phyloP scores from a whole-genome alignment of 306 rosid species.

The Pyrus pyrifolia region DNA sequence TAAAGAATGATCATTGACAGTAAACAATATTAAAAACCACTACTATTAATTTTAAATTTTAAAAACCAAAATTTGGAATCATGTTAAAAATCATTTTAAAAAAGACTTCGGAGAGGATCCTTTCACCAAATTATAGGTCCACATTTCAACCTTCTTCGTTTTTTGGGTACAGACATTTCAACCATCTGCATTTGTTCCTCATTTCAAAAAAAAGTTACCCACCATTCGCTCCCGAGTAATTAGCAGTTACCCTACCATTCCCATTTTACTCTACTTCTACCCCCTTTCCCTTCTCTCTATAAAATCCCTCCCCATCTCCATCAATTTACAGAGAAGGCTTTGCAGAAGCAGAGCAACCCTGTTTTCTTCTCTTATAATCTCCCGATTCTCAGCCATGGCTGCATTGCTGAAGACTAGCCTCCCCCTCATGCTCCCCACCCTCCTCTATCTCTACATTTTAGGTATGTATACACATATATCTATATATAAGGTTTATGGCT shows the following conservation, averaged over 20 bases:
- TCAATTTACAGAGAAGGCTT: neutral
- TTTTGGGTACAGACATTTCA: too few relatives aligned
- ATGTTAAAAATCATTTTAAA: too few relatives aligned
- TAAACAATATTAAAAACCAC: too few relatives aligned
- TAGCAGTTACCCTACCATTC: neutral
- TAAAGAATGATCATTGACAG: too few relatives aligned
- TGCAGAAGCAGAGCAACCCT: neutral
- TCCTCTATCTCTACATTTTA: slow-evolving; percentile 27
- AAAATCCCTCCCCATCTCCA: neutral
- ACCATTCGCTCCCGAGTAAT: neutral
- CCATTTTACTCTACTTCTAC: neutral
- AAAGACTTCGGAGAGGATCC: too few relatives aligned
- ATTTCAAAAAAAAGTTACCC: neutral
- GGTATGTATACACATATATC: slow-evolving; percentile 20
- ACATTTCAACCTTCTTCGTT: neutral
- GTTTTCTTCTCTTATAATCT: neutral
- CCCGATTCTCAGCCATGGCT: slow-evolving; percentile 29
- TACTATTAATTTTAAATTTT: too few relatives aligned
- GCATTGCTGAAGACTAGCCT: slow-evolving; percentile 17
- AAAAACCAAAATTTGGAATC: too few relatives aligned
- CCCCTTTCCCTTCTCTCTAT: slow-evolving; percentile 5
- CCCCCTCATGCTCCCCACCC: slow-evolving; percentile 21
- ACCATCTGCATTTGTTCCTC: neutral
- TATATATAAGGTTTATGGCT: neutral
- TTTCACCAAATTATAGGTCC: neutral